These are phyloP conservation scores for Didymosphaeria variabile DNA, from an alignment of 2,329 filamentous ascomycete species.

Conservation along the genomic window DNA sequence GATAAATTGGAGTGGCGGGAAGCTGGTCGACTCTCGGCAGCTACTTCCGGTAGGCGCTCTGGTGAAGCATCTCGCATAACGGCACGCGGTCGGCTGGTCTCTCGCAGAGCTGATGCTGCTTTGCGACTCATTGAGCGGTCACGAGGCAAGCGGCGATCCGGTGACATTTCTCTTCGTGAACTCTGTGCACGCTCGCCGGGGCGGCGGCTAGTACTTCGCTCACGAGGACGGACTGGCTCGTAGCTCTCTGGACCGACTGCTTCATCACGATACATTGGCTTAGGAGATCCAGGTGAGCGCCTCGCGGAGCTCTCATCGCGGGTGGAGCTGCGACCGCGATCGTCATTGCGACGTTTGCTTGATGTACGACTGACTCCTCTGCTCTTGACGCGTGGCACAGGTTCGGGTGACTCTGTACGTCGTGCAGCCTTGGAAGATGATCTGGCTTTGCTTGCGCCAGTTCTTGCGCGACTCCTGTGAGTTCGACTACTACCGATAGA, in stretches of 20 bases:
- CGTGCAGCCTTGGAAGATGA: constrained; percentile 48
- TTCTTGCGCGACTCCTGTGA: constrained; percentile 44
- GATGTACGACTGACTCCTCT: constrained; percentile 44
- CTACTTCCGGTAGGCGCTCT: constrained; percentile 33
- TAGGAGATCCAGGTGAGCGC: constrained; percentile 81
- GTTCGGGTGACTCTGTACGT: constrained; percentile 49
- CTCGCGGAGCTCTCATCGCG: constrained; percentile 61
- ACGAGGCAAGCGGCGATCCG: constrained; percentile 51
- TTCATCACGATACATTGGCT: constrained; percentile 73
- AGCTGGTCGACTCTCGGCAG: constrained; percentile 24
- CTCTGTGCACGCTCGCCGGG: constrained; percentile 56
- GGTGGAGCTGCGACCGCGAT: constrained; percentile 47
- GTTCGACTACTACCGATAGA: constrained; percentile 47
- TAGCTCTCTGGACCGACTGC: constrained; percentile 69
- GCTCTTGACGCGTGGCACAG: constrained; percentile 34
- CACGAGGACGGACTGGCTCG: constrained; percentile 61
- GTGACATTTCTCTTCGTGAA: constrained; percentile 55
- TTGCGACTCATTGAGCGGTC: constrained; percentile 50
- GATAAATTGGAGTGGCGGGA: constrained; percentile 42
- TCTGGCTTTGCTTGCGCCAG: constrained; percentile 44
- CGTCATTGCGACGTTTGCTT: constrained; percentile 46
- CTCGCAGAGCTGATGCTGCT: constrained; percentile 37
- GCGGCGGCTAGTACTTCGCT: constrained; percentile 62
- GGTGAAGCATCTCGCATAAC: constrained; percentile 46
- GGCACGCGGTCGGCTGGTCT: constrained; percentile 45